Conservation (phyloP, 2,329 filamentous ascomycete species). For the Neopestalotiopsis rosae region DNA sequence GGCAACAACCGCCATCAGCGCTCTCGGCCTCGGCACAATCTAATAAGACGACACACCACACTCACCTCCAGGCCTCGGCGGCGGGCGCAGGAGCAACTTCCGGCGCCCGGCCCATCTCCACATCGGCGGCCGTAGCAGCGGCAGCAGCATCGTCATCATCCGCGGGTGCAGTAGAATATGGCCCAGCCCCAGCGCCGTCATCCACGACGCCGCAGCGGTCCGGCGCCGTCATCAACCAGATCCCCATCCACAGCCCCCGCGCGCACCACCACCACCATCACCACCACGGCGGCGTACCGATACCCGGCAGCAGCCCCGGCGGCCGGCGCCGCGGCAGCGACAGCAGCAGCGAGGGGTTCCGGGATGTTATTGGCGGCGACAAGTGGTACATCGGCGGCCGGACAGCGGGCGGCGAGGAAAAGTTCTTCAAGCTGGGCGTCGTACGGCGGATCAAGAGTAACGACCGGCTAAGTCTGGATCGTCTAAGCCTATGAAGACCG, state of each 20-base stretch:
- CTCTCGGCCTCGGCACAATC: slow-evolving; percentile 35
- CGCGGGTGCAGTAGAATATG: background rate
- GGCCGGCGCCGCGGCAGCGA: slow-evolving; percentile 72
- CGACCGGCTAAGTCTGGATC: slow-evolving; percentile 76
- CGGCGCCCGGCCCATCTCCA: slow-evolving; percentile 29
- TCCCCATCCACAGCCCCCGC: slow-evolving; percentile 36
- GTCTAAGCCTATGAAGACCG: slow-evolving; percentile 68
- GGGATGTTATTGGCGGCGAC: slow-evolving; percentile 73
- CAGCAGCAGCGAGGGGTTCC: slow-evolving; percentile 76
- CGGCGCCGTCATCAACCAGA: slow-evolving; percentile 36
- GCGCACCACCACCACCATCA: background rate
- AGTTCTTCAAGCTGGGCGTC: slow-evolving; percentile 81
- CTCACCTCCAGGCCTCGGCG: slow-evolving; percentile 19
- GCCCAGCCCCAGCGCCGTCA: background rate
- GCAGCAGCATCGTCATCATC: background rate
- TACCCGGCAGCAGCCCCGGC: slow-evolving; percentile 23
- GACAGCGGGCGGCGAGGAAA: slow-evolving; percentile 78
- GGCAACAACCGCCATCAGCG: slow-evolving; percentile 31
- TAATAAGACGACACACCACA: slow-evolving; percentile 31
- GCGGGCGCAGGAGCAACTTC: slow-evolving; percentile 19
- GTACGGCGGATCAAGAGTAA: slow-evolving; percentile 75
- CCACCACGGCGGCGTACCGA: slow-evolving; percentile 26
- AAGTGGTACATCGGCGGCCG: slow-evolving; percentile 84
- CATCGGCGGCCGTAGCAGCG: slow-evolving; percentile 20
- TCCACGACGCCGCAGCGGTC: slow-evolving; percentile 14